Percentiles rank a stretch among this genome's conserved stretches.
phyloP scores from a whole-genome alignment of 228 moss, liverwort and hornwort species.

The Sphagnum fallax region DNA sequence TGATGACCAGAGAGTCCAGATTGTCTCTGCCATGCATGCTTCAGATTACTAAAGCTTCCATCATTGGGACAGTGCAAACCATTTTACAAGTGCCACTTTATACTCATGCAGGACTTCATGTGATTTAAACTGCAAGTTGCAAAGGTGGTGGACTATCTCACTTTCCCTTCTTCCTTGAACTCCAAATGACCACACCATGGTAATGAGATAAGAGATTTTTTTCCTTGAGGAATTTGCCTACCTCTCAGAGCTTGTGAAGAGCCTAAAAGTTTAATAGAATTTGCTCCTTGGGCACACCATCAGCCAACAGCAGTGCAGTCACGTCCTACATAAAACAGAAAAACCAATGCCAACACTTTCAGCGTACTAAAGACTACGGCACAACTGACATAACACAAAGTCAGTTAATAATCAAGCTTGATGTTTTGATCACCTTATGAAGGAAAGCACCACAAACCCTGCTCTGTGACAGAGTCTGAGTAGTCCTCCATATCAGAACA shows the following conservation, averaged over 20 bases:
- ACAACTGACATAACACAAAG: background rate
- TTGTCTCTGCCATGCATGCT: constrained; percentile 30
- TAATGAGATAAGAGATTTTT: background rate
- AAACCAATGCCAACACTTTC: background rate
- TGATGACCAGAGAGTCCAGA: constrained; percentile 5
- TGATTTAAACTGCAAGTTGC: background rate
- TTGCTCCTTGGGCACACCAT: constrained; percentile 65
- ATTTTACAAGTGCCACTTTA: background rate
- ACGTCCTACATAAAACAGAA: constrained; percentile 50
- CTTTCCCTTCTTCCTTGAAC: background rate
- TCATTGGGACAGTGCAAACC: constrained; percentile 21
- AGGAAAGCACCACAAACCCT: too few relatives aligned
- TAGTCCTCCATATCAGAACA: too few relatives aligned
- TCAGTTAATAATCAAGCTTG: too few relatives aligned
- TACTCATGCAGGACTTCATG: background rate
- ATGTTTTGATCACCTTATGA: too few relatives aligned
- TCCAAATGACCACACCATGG: background rate
- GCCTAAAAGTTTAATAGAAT: constrained; percentile 74
- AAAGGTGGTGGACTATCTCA: background rate
- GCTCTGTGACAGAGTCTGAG: too few relatives aligned
- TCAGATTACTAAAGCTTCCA: constrained; percentile 49
- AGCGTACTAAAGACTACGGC: background rate
- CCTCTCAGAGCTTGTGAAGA: background rate
- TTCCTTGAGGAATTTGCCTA: background rate
- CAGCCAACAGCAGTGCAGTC: constrained; percentile 62